These are phyloP conservation scores for Candida chauliodis DNA, from an alignment of 805 yeast genomes.

Conservation along the genomic window DNA sequence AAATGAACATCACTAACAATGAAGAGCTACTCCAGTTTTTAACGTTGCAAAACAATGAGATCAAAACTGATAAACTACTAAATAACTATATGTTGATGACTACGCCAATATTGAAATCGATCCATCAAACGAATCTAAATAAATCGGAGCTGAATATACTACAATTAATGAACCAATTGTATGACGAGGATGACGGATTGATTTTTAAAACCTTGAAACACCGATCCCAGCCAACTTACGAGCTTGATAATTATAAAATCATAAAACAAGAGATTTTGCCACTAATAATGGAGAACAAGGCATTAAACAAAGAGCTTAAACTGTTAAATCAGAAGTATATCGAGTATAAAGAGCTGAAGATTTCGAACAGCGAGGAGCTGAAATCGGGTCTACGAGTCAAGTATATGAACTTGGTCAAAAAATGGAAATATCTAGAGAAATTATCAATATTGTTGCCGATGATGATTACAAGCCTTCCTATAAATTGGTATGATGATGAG, in stretches of 20 bases:
- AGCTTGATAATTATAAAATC: conserved; percentile 4
- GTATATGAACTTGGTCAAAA: conserved; percentile 12
- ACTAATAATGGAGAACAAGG: conserved; percentile 15
- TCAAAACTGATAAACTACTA: conserved; percentile 23
- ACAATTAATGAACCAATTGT: conserved; percentile 19
- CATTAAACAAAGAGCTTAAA: conserved; percentile 12
- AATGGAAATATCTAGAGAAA: conserved; percentile 19
- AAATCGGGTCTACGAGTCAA: background rate
- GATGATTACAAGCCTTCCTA: conserved; percentile 29
- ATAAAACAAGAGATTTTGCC: conserved; percentile 15
- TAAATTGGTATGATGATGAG: conserved; percentile 35
- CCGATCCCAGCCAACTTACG: conserved; percentile 2
- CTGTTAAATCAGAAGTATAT: conserved; percentile 7
- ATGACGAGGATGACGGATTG: conserved; percentile 14
- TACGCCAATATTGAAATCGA: conserved; percentile 30
- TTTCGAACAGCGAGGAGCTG: background rate
- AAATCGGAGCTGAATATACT: conserved; percentile 24
- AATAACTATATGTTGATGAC: conserved; percentile 24
- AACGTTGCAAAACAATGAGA: conserved; percentile 14
- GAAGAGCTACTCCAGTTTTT: conserved; percentile 17
- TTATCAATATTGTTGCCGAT: conserved; percentile 29
- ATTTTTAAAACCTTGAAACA: conserved; percentile 14
- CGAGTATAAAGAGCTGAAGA: conserved; percentile 12
- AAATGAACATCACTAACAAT: conserved; percentile 11
- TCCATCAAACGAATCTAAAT: conserved; percentile 25